Conservation (phyloP, 192 early-diverging fungal genomes). For the Dimargaris verticillata region DNA sequence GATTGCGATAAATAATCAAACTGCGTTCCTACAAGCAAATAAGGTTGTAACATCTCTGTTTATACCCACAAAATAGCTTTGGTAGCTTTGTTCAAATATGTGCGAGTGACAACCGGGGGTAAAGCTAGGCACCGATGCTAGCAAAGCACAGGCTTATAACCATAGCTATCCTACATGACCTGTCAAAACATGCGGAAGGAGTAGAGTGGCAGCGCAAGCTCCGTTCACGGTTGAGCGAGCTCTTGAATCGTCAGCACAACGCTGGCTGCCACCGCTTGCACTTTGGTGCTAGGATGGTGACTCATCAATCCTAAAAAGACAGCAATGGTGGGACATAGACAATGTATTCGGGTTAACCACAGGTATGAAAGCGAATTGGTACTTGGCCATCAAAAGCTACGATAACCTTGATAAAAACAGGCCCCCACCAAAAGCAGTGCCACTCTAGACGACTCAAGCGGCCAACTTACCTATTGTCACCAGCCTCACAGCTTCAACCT, state of each 20-base stretch:
- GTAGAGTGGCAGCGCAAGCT: too few relatives aligned
- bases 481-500: not conserved
- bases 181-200: too few relatives aligned
- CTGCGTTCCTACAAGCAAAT: too few relatives aligned
- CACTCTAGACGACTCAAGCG: not conserved
- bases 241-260: constrained; percentile 1
- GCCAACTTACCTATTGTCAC: constrained; percentile 4
- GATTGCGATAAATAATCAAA: too few relatives aligned
- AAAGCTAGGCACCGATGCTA: too few relatives aligned
- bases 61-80: too few relatives aligned
- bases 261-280: constrained; percentile 2
- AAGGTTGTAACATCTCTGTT: too few relatives aligned
- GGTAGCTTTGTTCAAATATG: too few relatives aligned
- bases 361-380: too few relatives aligned
- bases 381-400: not conserved
- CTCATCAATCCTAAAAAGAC: not conserved
- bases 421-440: not conserved
- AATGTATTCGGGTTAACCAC: not conserved
- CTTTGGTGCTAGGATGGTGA: constrained; percentile 1
- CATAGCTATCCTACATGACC: too few relatives aligned
- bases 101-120: too few relatives aligned
- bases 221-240: not conserved
- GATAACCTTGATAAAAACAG: not conserved
- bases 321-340: not conserved
- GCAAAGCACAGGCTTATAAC: too few relatives aligned